These are phyloP conservation scores for Agaricus subrufescens DNA, from an alignment of 768 basidiomycete species.

Conservation along the genomic window DNA sequence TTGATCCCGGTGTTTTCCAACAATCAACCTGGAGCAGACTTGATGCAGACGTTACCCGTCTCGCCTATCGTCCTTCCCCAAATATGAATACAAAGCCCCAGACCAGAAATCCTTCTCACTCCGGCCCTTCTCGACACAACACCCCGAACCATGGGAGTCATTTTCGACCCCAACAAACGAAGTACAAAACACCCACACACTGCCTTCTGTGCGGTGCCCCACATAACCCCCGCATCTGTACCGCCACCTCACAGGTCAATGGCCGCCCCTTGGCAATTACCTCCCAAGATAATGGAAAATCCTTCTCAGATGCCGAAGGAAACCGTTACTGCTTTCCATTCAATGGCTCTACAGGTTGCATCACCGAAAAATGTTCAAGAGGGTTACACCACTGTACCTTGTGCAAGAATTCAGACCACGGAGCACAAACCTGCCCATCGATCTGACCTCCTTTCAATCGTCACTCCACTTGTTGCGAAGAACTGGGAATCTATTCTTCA, in stretches of 20 bases:
- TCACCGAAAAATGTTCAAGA: not conserved
- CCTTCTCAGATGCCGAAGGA: not conserved
- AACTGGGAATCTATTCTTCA: constrained; percentile 14
- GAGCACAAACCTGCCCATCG: constrained; percentile 14
- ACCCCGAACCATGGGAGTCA: no score
- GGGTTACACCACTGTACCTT: constrained; percentile 15
- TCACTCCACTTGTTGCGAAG: constrained; percentile 19
- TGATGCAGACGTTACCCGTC: not conserved
- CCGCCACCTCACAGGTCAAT: no score
- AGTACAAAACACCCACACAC: no score
- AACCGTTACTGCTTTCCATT: constrained; percentile 12
- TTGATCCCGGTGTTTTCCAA: constrained; percentile 11
- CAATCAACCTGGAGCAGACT: constrained; percentile 8
- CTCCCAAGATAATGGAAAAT: no score
- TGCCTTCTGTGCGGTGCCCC: no score
- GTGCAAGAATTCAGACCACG: constrained; percentile 12
- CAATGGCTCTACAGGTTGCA: constrained; percentile 13
- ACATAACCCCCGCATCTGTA: no score
- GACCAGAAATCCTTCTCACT: no score
- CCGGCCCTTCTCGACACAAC: no score
- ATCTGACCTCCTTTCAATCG: constrained; percentile 16
- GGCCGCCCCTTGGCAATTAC: no score
- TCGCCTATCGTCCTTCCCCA: no score
- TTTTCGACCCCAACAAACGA: not conserved
- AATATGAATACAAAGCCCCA: no score